These are phyloP conservation scores for Houttuynia cordata DNA, from an alignment of 164 flowering plant species.

Conservation along the genomic window DNA sequence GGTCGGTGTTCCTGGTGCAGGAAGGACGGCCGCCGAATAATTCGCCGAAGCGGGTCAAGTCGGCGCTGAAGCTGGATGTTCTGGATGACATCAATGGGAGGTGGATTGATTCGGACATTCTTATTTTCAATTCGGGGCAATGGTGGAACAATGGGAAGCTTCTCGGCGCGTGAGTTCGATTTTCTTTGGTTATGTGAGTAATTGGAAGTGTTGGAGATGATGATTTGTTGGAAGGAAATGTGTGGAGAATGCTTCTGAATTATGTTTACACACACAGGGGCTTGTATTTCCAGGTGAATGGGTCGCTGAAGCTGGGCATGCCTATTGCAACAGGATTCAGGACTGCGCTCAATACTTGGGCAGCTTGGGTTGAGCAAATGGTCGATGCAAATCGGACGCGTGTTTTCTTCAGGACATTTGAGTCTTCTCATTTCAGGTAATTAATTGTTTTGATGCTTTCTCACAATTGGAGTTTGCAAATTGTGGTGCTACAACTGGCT, in stretches of 20 bases:
- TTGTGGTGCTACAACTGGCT: too few relatives aligned
- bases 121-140: conserved; percentile 76
- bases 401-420: conserved; percentile 75
- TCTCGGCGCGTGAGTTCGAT: conserved; percentile 46
- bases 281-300: conserved; percentile 59
- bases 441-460: background rate
- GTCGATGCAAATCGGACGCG: conserved; percentile 47
- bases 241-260: conserved; percentile 8
- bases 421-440: conserved; percentile 80
- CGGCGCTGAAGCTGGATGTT: conserved; percentile 45
- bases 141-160: conserved; percentile 79
- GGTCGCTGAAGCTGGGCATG: conserved; percentile 64
- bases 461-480: too few relatives aligned
- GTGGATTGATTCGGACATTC: conserved; percentile 68
- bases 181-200: background rate
- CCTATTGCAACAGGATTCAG: conserved; percentile 39
- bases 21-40: conserved; percentile 33
- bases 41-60: conserved; percentile 52
- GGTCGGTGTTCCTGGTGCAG: conserved; percentile 67
- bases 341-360: conserved; percentile 65
- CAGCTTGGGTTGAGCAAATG: conserved; percentile 53
- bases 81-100: conserved; percentile 46
- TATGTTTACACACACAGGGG: conserved; percentile 29
- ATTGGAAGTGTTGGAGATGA: background rate
- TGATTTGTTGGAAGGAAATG: background rate